A percentile compares a stretch with the other conserved stretches of the same genome.
These are phyloP conservation scores for Priceomyces castillae DNA, from an alignment of 805 yeast genomes.

Conservation along the genomic window DNA sequence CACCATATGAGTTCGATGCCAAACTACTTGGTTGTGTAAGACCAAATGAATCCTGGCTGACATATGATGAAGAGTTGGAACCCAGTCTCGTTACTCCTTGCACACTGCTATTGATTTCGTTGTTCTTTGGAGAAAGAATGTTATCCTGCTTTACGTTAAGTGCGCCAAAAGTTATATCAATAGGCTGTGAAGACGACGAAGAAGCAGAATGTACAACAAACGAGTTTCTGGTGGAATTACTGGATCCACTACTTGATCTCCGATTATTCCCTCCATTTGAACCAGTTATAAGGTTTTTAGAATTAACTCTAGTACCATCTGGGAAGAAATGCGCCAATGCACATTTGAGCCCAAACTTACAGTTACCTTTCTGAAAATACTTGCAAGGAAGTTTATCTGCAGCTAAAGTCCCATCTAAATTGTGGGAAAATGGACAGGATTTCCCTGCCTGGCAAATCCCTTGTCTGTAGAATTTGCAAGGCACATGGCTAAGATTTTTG, in stretches of 20 bases:
- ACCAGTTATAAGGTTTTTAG: constrained; percentile 19
- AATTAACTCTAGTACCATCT: constrained; percentile 80
- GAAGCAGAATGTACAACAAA: constrained; percentile 1
- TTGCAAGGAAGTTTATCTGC: constrained; percentile 74
- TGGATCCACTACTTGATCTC: constrained; percentile 2
- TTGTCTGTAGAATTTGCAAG: constrained; percentile 89
- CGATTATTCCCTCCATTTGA: constrained; percentile 3
- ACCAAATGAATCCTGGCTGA: constrained; percentile 1
- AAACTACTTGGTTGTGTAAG: neutral
- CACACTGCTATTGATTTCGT: neutral
- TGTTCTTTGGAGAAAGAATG: neutral
- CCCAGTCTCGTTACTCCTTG: neutral
- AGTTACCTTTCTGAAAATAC: constrained; percentile 93
- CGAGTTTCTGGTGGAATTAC: neutral
- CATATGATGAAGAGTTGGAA: neutral
- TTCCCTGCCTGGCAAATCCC: constrained; percentile 95
- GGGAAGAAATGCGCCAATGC: constrained; percentile 90
- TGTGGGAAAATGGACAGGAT: constrained; percentile 89
- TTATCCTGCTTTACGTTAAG: neutral
- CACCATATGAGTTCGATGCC: constrained; percentile 1
- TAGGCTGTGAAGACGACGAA: constrained; percentile 11
- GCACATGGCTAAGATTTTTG: constrained; percentile 83
- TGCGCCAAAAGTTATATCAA: constrained; percentile 11
- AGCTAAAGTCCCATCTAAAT: constrained; percentile 51
- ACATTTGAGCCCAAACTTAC: constrained; percentile 92